Conservation (phyloP, 768 basidiomycete genomes). For the Rhodotorula toruloides region DNA sequence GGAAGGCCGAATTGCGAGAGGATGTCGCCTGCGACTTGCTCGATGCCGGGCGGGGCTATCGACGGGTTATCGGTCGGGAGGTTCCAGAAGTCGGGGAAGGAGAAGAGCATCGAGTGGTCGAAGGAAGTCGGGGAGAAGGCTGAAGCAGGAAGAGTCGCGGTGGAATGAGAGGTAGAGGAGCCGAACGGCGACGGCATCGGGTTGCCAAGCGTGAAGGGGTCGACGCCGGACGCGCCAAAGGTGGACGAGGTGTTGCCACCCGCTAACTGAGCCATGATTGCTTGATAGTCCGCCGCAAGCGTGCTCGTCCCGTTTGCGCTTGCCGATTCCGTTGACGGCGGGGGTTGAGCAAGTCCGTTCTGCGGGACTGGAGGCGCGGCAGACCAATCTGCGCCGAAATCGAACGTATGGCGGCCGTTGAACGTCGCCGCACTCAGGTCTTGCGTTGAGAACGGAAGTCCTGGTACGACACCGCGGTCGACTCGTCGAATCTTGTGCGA, state of each 20-base stretch:
- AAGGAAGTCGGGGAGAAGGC: neutral
- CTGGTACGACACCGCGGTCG: neutral
- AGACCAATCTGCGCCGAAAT: neutral
- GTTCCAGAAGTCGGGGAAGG: neutral
- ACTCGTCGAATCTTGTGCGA: neutral
- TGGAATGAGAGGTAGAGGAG: no score
- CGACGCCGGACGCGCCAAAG: no score
- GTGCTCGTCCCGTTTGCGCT: no score
- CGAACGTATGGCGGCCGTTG: slow-evolving; percentile 29
- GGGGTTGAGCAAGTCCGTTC: neutral
- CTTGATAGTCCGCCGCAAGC: no score
- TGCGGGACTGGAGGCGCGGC: neutral
- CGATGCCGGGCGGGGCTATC: slow-evolving; percentile 2
- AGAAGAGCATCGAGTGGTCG: neutral
- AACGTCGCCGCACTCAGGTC: slow-evolving; percentile 25
- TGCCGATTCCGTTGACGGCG: neutral
- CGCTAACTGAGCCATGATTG: no score
- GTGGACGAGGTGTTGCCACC: no score
- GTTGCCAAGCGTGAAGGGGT: no score
- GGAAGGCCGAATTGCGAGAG: neutral
- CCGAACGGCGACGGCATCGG: no score
- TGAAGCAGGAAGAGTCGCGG: no score
- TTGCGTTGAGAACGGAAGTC: slow-evolving; percentile 25
- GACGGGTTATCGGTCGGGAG: slow-evolving; percentile 6
- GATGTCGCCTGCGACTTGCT: neutral